These are phyloP conservation scores for Fraxinus dipetala DNA, from an alignment of 305 asterid species.

Conservation along the genomic window DNA sequence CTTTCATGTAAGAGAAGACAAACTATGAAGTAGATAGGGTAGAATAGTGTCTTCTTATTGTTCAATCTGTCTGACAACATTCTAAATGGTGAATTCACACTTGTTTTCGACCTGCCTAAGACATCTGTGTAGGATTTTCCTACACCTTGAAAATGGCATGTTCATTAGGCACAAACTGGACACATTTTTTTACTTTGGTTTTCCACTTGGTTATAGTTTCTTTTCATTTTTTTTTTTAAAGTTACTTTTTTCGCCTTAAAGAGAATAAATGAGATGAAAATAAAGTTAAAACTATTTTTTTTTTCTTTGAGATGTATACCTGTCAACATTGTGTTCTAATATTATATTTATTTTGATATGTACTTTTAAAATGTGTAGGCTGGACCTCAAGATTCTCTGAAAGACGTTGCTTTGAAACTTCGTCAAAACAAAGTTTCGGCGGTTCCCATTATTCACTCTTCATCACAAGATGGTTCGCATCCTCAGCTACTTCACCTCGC, in stretches of 20 bases:
- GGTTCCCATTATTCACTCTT: slow-evolving; percentile 58
- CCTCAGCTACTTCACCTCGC: slow-evolving; percentile 71
- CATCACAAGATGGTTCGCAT: slow-evolving; percentile 54
- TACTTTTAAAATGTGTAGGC: slow-evolving; percentile 39
- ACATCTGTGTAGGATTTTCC: background rate
- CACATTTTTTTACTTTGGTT: background rate
- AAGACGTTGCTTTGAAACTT: slow-evolving; percentile 57
- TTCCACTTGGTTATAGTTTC: background rate
- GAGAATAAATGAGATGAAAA: background rate
- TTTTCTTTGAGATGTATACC: slow-evolving; percentile 13
- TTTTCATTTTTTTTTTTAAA: background rate
- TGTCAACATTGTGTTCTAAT: background rate
- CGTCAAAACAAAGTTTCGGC: slow-evolving; percentile 57
- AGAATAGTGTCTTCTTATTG: background rate
- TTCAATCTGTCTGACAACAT: background rate
- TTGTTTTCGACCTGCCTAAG: background rate
- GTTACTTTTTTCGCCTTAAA: background rate
- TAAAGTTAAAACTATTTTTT: background rate
- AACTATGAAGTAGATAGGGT: background rate
- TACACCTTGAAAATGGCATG: background rate
- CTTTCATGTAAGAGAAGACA: background rate
- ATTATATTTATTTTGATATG: slow-evolving; percentile 14
- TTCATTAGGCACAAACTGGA: background rate
- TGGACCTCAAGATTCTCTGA: slow-evolving; percentile 60
- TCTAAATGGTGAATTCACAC: background rate